phyloP scores from a whole-genome alignment of 176 grass and related monocot genomes.

The Dactylis glomerata region DNA sequence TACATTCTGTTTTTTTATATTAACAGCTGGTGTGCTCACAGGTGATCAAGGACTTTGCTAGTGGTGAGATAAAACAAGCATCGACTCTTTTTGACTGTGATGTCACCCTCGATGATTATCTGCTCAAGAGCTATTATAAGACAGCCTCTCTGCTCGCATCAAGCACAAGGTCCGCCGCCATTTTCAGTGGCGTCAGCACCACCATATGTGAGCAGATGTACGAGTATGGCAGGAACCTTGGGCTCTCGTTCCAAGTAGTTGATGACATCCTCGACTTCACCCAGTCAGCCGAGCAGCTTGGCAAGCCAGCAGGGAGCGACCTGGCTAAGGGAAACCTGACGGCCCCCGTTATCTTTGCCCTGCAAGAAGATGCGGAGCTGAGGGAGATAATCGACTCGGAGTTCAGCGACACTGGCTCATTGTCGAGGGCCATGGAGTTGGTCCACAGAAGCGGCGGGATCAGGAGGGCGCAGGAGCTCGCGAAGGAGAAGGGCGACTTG shows the following conservation, averaged over 20 bases:
- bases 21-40: constrained; percentile 9
- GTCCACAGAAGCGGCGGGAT: constrained; percentile 61
- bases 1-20: background rate
- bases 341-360: constrained; percentile 73
- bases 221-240: constrained; percentile 82
- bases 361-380: constrained; percentile 51
- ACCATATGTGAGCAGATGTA: constrained; percentile 72
- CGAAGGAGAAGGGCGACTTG: constrained; percentile 66
- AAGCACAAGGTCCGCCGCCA: constrained; percentile 81
- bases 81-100: constrained; percentile 79
- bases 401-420: constrained; percentile 61
- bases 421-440: constrained; percentile 61
- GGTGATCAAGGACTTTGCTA: constrained; percentile 99
- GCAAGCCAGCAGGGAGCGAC: constrained; percentile 79
- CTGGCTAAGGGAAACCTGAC: constrained; percentile 82
- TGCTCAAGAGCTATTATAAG: constrained; percentile 98
- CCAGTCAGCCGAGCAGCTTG: constrained; percentile 81
- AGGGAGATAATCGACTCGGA: constrained; percentile 81
- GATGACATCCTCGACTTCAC: constrained; percentile 98
- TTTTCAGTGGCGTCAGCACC: constrained; percentile 60
- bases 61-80: constrained; percentile 91
- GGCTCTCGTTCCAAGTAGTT: constrained; percentile 87
- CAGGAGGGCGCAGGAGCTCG: constrained; percentile 61
- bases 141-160: constrained; percentile 83
- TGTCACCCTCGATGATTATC: constrained; percentile 76